These are phyloP conservation scores for Skeletonema costatum DNA, from an alignment of 108 stramenopile genomes.

Conservation along the genomic window DNA sequence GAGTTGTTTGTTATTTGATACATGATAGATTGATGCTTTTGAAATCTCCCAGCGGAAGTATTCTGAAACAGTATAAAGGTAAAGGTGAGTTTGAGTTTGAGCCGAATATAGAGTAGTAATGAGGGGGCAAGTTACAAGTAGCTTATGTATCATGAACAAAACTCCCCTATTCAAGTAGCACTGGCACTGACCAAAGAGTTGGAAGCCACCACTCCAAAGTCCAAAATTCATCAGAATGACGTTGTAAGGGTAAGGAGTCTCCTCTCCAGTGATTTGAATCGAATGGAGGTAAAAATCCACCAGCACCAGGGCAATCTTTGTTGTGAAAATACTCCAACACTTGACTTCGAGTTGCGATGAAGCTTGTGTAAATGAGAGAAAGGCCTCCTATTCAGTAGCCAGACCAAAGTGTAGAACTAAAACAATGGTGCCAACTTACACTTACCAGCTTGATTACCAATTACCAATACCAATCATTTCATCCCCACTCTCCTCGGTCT, in stretches of 20 bases:
- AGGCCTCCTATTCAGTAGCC: too few relatives aligned
- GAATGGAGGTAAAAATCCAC: slow-evolving; percentile 69
- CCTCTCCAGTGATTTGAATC: slow-evolving; percentile 39
- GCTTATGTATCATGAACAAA: too few relatives aligned
- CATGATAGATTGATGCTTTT: slow-evolving; percentile 71
- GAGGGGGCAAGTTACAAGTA: too few relatives aligned
- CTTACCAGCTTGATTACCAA: slow-evolving; percentile 57
- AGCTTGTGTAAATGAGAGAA: slow-evolving; percentile 38
- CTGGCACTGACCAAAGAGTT: slow-evolving; percentile 62
- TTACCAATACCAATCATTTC: too few relatives aligned
- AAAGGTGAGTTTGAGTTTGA: too few relatives aligned
- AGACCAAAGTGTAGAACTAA: too few relatives aligned
- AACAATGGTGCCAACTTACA: too few relatives aligned
- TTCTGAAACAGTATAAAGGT: neutral
- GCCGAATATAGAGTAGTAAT: too few relatives aligned
- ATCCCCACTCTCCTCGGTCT: slow-evolving; percentile 23
- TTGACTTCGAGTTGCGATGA: slow-evolving; percentile 65
- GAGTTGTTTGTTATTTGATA: slow-evolving; percentile 77
- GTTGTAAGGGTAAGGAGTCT: slow-evolving; percentile 64
- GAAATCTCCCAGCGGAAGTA: slow-evolving; percentile 67
- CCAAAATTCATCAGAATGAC: slow-evolving; percentile 72
- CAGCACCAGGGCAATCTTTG: slow-evolving; percentile 59
- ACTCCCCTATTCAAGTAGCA: slow-evolving; percentile 70
- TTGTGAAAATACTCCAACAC: slow-evolving; percentile 55
- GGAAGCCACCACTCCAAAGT: slow-evolving; percentile 79